phyloP scores from a whole-genome alignment of 345 rosid species.

The Syzygium jambos region DNA sequence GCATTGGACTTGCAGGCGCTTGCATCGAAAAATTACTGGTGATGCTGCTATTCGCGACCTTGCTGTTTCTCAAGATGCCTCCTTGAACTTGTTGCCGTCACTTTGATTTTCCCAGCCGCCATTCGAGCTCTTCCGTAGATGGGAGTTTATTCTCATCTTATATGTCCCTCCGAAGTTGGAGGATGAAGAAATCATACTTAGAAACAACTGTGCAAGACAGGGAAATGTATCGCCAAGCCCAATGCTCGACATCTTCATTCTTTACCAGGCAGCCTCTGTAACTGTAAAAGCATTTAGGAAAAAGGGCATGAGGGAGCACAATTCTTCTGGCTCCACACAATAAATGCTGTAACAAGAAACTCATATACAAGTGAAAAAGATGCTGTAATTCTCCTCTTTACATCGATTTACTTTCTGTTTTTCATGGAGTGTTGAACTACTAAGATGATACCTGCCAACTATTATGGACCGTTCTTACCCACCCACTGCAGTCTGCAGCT shows the following conservation, averaged over 20 bases:
- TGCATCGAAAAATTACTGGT: background rate
- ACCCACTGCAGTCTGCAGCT: background rate
- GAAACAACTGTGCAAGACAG: background rate
- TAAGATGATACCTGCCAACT: background rate
- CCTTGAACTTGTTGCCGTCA: background rate
- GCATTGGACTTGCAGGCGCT: constrained; percentile 5
- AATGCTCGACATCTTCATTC: background rate
- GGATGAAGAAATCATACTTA: background rate
- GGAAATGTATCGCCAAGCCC: background rate
- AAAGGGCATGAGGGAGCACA: background rate
- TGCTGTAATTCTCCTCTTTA: background rate
- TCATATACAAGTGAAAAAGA: background rate
- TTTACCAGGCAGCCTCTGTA: background rate
- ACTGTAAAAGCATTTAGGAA: background rate
- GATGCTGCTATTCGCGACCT: constrained; percentile 1
- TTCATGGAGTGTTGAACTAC: background rate
- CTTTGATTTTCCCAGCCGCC: background rate
- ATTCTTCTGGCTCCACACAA: background rate
- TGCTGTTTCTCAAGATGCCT: constrained; percentile 9
- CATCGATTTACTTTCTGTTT: background rate
- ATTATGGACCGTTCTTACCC: background rate
- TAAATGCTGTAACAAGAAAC: background rate
- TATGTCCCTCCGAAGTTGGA: background rate
- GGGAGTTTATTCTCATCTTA: background rate
- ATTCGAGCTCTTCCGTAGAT: background rate